Base-by-base conservation (phyloP, 2,329 filamentous ascomycete species). In the Colletotrichum musae region DNA sequence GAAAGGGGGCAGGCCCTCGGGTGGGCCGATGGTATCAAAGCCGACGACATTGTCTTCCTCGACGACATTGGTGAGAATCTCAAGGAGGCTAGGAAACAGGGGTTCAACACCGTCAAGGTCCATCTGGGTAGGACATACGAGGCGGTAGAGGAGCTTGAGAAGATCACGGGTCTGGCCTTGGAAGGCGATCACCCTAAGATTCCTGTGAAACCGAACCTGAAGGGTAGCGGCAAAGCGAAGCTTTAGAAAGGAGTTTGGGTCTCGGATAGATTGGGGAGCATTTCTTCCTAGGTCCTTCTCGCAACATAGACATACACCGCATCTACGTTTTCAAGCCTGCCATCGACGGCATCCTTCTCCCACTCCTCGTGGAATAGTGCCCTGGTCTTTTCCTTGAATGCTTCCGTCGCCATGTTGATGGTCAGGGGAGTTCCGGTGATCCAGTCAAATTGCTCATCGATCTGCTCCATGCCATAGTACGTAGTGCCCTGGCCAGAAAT, bases 51-150 rank as follows among this genome's bases (percentile, higher is more conserved):
- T 52, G 81, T 97, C 5, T 99, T 99, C 78, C 81, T 98, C 58
- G 96, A 98, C 78, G 95, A 98, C 75, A 97, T 99, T 78, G 96
- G 96, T 2, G 91, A 95, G 80, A 99, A 99, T 78, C 80, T 98
- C 67, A 96, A 95, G 84, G 91, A 87, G 52, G 96, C 91, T 1
- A 93, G 86, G 80, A 86, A 86, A 57, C 83, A 90, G 24, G 95
- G 95, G 0, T 91, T 98, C 79, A 82, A 86, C 64, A 98, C 95
- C 0, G 87, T 98, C 72, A 97, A 95, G 81, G 96, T 98, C 1
- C 84, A 88, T 9, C 81, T 98, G 32, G 95, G 95, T 2, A 89
- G 87, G 78, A 89, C 93, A 1, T 92, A 89, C 77, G 91, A 95
- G 77, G 95, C 95, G 0, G 95, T 98, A 0, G 91, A 88, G 73